Conservation (phyloP, 768 basidiomycete species). For the Cystobasidium onofrii region DNA sequence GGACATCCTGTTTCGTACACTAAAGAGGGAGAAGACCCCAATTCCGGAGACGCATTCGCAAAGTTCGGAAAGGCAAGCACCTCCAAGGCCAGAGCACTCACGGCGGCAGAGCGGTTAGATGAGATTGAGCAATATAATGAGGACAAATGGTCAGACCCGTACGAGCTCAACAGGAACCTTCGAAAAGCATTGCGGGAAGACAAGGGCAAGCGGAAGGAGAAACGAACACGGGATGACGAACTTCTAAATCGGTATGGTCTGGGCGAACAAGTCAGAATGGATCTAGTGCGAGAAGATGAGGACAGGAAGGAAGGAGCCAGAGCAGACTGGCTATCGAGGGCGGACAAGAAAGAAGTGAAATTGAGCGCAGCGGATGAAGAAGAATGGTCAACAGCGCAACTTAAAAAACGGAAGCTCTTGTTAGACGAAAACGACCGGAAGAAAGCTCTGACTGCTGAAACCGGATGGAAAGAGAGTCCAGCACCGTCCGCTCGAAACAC, state of each 20-base stretch:
- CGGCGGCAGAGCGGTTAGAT: conserved; percentile 71
- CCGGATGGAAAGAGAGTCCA: conserved; percentile 11
- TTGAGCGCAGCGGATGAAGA: not conserved
- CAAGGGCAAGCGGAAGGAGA: conserved; percentile 68
- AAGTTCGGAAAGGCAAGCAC: conserved; percentile 82
- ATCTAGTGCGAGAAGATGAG: conserved; percentile 50
- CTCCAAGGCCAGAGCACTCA: conserved; percentile 62
- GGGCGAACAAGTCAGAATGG: conserved; percentile 58
- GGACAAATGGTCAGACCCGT: conserved; percentile 76
- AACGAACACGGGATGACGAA: conserved; percentile 60
- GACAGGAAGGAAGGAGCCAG: conserved; percentile 62
- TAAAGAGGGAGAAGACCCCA: conserved; percentile 36
- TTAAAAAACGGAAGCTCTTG: not conserved
- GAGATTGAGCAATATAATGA: conserved; percentile 68
- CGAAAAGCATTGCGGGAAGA: conserved; percentile 76
- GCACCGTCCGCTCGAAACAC: not conserved
- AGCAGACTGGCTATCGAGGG: conserved; percentile 30
- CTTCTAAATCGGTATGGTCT: conserved; percentile 71
- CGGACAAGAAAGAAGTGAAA: conserved; percentile 10
- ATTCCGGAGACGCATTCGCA: conserved; percentile 70
- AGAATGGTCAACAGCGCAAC: conserved; percentile 3
- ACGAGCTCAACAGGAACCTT: conserved; percentile 62
- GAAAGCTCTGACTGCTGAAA: conserved; percentile 1
- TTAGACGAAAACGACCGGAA: not conserved
- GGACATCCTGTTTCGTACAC: conserved; percentile 80